Conservation (phyloP, 352 stramenopile species). For the Phytopythium sindhum region DNA sequence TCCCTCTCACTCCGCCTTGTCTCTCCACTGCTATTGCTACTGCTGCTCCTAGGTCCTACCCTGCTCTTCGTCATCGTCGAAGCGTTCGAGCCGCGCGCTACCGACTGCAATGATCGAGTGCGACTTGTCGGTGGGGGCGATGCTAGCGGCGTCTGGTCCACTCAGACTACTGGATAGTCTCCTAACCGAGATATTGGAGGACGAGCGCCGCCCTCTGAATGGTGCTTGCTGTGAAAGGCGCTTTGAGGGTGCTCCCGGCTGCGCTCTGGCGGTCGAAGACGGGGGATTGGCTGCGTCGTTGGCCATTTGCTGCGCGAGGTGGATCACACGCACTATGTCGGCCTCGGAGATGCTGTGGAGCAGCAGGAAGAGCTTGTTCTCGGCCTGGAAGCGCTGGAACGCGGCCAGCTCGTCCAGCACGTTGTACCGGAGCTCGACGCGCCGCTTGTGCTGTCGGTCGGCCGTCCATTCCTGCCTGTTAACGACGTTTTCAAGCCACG, state of each 20-base stretch:
- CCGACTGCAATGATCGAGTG: constrained; percentile 10
- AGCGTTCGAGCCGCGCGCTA: constrained; percentile 15
- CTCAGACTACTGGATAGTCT: not conserved
- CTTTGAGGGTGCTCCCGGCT: not conserved
- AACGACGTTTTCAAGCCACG: not conserved
- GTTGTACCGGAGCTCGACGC: constrained; percentile 63
- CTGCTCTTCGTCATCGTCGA: constrained; percentile 13
- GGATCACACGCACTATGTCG: constrained; percentile 59
- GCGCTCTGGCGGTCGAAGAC: not conserved
- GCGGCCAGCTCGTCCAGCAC: constrained; percentile 61
- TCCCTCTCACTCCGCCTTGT: not conserved
- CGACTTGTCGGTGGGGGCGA: not conserved
- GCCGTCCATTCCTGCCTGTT: constrained; percentile 48
- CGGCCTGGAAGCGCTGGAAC: constrained; percentile 57
- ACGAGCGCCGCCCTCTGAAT: constrained; percentile 1
- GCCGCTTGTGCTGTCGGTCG: constrained; percentile 43
- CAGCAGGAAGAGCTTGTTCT: constrained; percentile 64
- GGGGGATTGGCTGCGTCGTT: constrained; percentile 1
- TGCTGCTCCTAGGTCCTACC: not conserved
- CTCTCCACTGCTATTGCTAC: too few species aligned
- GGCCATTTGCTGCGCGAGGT: constrained; percentile 29
- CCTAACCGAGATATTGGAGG: not conserved
- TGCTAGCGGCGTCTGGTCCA: not conserved
- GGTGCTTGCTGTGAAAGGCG: not conserved
- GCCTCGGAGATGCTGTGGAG: constrained; percentile 54